Evolutionary conservation across 2,329 filamentous ascomycete species (phyloP).

Genomic region (Thielaviopsis musarum): DNA sequence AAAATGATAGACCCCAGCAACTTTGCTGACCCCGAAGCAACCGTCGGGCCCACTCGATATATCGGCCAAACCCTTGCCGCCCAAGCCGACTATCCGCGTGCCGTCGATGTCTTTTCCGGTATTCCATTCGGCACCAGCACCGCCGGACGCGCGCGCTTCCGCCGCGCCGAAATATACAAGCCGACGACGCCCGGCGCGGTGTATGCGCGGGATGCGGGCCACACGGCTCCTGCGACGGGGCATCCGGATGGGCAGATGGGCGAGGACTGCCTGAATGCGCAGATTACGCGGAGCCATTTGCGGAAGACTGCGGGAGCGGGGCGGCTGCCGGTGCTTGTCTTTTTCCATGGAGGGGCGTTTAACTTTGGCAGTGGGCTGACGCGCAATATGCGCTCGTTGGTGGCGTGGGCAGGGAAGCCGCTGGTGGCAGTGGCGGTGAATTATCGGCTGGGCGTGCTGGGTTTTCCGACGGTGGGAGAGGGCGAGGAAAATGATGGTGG

Average conservation of each 20-base stretch:
- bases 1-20: not conserved
- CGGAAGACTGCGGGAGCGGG: constrained; percentile 13
- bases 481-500: not conserved
- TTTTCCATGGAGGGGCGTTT: constrained; percentile 48
- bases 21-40: not conserved
- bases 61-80: not conserved
- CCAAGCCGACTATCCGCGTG: constrained; percentile 17
- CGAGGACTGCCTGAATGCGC: constrained; percentile 37
- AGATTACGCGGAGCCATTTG: constrained; percentile 26
- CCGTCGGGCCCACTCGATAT: not conserved
- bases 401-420: constrained; percentile 34
- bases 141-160: constrained; percentile 28
- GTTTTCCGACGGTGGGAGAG: constrained; percentile 40
- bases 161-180: constrained; percentile 19
- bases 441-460: constrained; percentile 49
- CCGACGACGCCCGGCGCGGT: not conserved
- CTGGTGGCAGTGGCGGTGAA: constrained; percentile 44
- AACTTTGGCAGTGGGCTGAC: constrained; percentile 35
- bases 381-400: constrained; percentile 45
- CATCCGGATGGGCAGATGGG: constrained; percentile 16
- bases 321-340: constrained; percentile 33
- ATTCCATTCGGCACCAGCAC: constrained; percentile 32
- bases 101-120: constrained; percentile 31
- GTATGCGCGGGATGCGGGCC: not conserved
- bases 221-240: constrained; percentile 14